Conservation (phyloP, 2,329 filamentous ascomycete species). For the Huntiella moniliformis region DNA sequence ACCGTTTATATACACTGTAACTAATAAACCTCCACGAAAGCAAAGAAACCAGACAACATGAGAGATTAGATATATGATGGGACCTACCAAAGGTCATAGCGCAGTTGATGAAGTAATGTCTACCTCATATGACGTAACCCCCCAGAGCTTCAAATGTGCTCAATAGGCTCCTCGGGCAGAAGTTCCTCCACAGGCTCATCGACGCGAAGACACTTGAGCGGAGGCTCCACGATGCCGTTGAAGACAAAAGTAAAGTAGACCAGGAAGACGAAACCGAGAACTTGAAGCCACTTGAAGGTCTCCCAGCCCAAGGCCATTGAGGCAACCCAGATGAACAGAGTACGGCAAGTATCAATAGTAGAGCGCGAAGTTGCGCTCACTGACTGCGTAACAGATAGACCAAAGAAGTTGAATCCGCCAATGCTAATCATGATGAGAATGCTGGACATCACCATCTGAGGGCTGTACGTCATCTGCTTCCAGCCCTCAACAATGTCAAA, state of each 20-base stretch:
- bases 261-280: constrained; percentile 67
- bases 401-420: constrained; percentile 97
- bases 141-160: constrained; percentile 31
- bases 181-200: constrained; percentile 41
- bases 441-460: constrained; percentile 54
- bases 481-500: constrained; percentile 83
- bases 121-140: not conserved
- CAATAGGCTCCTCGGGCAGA: constrained; percentile 67
- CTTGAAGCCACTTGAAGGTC: constrained; percentile 91
- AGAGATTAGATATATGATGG: not conserved
- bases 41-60: not conserved
- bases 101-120: not conserved
- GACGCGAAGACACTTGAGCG: constrained; percentile 47
- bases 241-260: constrained; percentile 96
- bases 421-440: constrained; percentile 94
- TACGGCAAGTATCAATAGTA: constrained; percentile 93
- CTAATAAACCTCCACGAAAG: no score
- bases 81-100: not conserved
- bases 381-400: constrained; percentile 71
- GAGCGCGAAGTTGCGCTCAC: constrained; percentile 87
- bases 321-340: constrained; percentile 94
- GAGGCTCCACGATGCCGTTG: constrained; percentile 79
- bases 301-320: constrained; percentile 91
- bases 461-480: constrained; percentile 57
- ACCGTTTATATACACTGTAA: no score